Conservation (phyloP, 2,329 filamentous ascomycete genomes). For the Shiraia sp. region DNA sequence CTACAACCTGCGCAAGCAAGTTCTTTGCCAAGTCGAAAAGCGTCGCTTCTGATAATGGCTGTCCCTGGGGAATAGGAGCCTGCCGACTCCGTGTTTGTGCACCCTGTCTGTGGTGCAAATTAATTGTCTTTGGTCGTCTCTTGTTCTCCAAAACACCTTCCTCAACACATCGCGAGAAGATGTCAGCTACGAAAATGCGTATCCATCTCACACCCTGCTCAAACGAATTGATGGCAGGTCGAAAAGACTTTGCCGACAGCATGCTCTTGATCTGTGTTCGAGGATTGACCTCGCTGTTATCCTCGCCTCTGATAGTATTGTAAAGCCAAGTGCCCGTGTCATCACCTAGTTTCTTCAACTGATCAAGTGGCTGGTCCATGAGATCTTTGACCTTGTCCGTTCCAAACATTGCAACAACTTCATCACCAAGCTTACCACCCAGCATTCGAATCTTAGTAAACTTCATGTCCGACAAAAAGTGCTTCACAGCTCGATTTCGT, state of each 20-base stretch:
- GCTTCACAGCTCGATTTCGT: conserved; percentile 76
- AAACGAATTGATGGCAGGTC: conserved; percentile 75
- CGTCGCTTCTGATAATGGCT: conserved; percentile 69
- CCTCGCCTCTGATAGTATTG: conserved; percentile 80
- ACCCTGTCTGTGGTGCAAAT: conserved; percentile 77
- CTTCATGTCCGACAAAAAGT: conserved; percentile 83
- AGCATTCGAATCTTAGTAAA: conserved; percentile 94
- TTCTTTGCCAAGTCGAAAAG: conserved; percentile 77
- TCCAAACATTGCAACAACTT: conserved; percentile 77
- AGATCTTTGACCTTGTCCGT: conserved; percentile 81
- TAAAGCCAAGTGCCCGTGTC: conserved; percentile 87
- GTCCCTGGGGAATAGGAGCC: conserved; percentile 75
- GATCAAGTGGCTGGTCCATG: conserved; percentile 70
- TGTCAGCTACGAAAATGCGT: conserved; percentile 87
- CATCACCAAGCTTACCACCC: conserved; percentile 92
- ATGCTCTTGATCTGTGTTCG: conserved; percentile 95
- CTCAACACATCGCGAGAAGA: conserved; percentile 85
- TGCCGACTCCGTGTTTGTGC: conserved; percentile 75
- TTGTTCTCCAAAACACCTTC: conserved; percentile 88
- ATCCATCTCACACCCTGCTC: conserved; percentile 87
- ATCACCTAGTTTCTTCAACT: conserved; percentile 77
- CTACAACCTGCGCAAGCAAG: conserved; percentile 75
- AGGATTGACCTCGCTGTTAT: conserved; percentile 84
- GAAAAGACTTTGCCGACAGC: conserved; percentile 94
- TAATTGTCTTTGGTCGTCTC: conserved; percentile 82